Conservation (phyloP, 116 monocot species). For the Posidonia oceanica region DNA sequence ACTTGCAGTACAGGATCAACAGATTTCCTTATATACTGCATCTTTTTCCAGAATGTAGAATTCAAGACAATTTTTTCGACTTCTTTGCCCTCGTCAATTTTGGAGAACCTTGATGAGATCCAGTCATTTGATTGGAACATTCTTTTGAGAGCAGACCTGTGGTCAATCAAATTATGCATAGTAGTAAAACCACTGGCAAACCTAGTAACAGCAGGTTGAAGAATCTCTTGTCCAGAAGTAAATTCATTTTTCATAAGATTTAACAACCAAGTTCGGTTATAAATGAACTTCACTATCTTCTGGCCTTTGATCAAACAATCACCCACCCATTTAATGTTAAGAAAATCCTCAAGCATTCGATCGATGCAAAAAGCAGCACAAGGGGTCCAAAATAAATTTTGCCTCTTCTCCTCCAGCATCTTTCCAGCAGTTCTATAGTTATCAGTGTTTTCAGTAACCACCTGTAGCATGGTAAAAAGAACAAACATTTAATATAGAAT, state of each 20-base stretch:
- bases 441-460: conserved; percentile 32
- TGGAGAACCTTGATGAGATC: conserved; percentile 26
- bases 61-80: conserved; percentile 32
- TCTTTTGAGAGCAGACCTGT: conserved; percentile 30
- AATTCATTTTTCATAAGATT: conserved; percentile 40
- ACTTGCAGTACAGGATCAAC: conserved; percentile 37
- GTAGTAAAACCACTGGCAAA: conserved; percentile 23
- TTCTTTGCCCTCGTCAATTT: conserved; percentile 34
- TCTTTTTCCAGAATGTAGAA: conserved; percentile 43
- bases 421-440: conserved; percentile 38
- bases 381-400: conserved; percentile 41
- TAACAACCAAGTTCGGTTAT: conserved; percentile 35
- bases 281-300: conserved; percentile 27
- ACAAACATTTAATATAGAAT: too few relatives aligned
- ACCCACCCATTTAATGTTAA: conserved; percentile 24
- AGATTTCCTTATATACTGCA: conserved; percentile 30
- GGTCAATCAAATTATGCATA: conserved; percentile 23
- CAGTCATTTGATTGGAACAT: conserved; percentile 51
- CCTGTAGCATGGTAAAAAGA: conserved; percentile 9
- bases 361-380: conserved; percentile 31
- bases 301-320: conserved; percentile 34
- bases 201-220: conserved; percentile 19
- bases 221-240: conserved; percentile 32
- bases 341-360: conserved; percentile 36
- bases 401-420: conserved; percentile 49